These are phyloP conservation scores for Boletales sp. DNA, from an alignment of 768 basidiomycete genomes.

Conservation along the genomic window DNA sequence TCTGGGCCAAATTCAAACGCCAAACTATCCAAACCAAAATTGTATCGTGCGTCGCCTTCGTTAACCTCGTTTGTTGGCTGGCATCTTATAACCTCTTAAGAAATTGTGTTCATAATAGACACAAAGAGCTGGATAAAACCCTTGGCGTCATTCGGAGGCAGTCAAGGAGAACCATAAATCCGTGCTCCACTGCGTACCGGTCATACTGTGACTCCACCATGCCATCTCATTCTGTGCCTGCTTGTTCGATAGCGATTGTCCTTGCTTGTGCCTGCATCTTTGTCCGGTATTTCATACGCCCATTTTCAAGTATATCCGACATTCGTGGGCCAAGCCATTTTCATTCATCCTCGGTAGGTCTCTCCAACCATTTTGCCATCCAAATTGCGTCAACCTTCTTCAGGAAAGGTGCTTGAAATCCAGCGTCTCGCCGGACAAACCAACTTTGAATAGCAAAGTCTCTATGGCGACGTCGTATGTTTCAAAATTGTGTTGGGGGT, in stretches of 20 bases:
- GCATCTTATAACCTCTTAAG: too few relatives aligned
- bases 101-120: too few relatives aligned
- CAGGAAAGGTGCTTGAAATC: not conserved
- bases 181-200: too few relatives aligned
- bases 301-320: not conserved
- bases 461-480: not conserved
- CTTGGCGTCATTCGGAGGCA: too few relatives aligned
- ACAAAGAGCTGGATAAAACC: too few relatives aligned
- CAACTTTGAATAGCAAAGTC: not conserved
- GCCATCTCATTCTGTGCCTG: too few relatives aligned
- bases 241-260: not conserved
- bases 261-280: not conserved
- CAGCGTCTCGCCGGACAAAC: not conserved
- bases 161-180: too few relatives aligned
- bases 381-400: not conserved
- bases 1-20: too few relatives aligned
- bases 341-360: not conserved
- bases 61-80: too few relatives aligned
- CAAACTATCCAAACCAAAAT: too few relatives aligned
- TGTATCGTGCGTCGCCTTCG: too few relatives aligned
- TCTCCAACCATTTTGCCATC: not conserved
- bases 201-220: too few relatives aligned
- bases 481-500: constrained; percentile 1
- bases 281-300: not conserved
- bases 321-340: not conserved